Evolutionary conservation across 129 eudicot genomes (phyloP), one percentile per base, ranked within the genome.

Genomic region (Arctium lappa): DNA sequence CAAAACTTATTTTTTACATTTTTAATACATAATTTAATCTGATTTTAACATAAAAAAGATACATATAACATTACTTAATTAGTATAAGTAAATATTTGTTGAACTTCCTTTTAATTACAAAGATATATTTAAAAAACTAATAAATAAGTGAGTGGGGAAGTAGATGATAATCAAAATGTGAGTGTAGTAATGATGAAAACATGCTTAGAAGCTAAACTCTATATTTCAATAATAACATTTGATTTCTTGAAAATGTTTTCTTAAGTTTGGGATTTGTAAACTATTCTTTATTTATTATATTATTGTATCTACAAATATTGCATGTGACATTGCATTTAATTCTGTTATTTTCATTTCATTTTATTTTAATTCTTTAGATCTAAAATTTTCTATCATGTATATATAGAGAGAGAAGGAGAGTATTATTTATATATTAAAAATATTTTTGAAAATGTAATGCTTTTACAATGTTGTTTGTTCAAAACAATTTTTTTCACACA

Each of bases 151-250:
- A 75, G 85, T 74, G 80, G 85, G 75, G 13, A 74, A 30, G 53
- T 81, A 63, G 68, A 60, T 74, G 69, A 75, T 82, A 36, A 16
- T 22, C 62, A 65, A 31, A 56, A 38, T 78, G 46, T 10, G 82
- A 77, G 56, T 60, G 79, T 32, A 60, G 73, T 68, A 78, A 84
- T 84, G 56, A 84, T 84, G 86, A 72, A 78, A 84, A 78, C 83
- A 84, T 84, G 83, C 86, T 84, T 84, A 60, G 83, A 84, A 84
- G 83, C 83, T 72, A 84, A 84, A 78, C 79, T 71, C 84, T 42
- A 78, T 72, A 48, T 39, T 74, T 37, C 71, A 78, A 84, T 72
- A 40, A 84, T 18, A 18, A 66, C 79, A 72, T 10, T 83, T 18
- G 56, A 78, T 72, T 63, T 72, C 79, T 40, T 84, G 37, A 66